Base-by-base conservation (phyloP, 805 yeast genomes). In the Yarrowia deformans region DNA sequence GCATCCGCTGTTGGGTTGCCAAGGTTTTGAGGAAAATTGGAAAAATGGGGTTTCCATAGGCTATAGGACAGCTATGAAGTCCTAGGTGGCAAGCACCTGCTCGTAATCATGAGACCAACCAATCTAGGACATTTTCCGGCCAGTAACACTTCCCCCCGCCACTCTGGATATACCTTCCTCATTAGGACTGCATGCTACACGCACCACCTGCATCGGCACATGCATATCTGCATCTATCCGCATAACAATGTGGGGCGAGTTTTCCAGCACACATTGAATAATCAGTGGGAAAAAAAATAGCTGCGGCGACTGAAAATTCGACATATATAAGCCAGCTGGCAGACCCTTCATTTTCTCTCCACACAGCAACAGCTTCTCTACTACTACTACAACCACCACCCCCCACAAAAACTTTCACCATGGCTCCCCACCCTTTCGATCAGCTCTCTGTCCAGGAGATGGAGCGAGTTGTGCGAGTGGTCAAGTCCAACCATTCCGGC, bases 371-470 rank as follows among this genome's bases (percentile, higher is more conserved):
- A 39, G 40, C 46, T 43, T 43, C 46, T 43, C 46, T 40, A 39
- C 45, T 18, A n/a, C 12, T 23, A 23, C 29, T 2, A 40, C 45
- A 40, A 39, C 7, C n/a, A 40, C n/a, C n/a, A n/a, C n/a, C n/a
- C n/a, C n/a, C n/a, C n/a, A n/a, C n/a, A n/a, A n/a, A n/a, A 34
- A 23, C 29, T 2, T 23, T 23, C 68, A 63, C 40, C 8, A 66
- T 66, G 69, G 2, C 69, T 37, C 72, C 72, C 34, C 80, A 78
- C 48, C 81, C 81, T 46, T 72, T 78, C 19, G 79, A 78, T 56
- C 79, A 76, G 69, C 74, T 78, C 52, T 72, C 76, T 34, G 72
- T 69, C n/a, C 76, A 67, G 18, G 81, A 78, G 72, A 72, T 77
- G 55, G 69, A 70, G 60, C 68, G 48, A 32, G 77, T 77, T n/a